Conservation (phyloP, 2,329 filamentous ascomycete genomes). For the Onygenales sp. region DNA sequence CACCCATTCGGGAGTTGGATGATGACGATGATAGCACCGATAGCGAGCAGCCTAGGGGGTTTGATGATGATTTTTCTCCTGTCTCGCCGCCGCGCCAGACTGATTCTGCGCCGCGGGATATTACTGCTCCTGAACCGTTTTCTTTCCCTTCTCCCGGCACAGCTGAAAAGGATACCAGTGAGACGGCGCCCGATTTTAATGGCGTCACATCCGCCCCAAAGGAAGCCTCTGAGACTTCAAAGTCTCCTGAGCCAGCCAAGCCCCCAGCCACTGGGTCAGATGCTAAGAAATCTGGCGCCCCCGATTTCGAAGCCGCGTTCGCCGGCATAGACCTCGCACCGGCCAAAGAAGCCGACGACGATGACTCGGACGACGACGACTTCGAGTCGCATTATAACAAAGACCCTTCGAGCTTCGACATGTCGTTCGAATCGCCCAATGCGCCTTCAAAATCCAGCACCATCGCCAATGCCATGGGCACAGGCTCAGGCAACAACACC, state of each 20-base stretch:
- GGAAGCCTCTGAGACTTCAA: constrained; percentile 21
- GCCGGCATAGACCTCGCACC: constrained; percentile 35
- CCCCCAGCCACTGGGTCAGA: no score
- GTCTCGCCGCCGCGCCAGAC: constrained; percentile 35
- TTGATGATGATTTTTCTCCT: constrained; percentile 86
- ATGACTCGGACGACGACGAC: constrained; percentile 51
- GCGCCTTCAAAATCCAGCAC: constrained; percentile 19
- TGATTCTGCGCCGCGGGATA: constrained; percentile 15
- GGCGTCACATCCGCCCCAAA: constrained; percentile 30
- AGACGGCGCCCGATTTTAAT: constrained; percentile 28
- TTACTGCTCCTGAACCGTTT: not conserved
- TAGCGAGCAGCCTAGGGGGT: constrained; percentile 55
- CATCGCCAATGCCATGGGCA: constrained; percentile 8
- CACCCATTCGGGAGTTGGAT: constrained; percentile 81
- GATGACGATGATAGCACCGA: constrained; percentile 68
- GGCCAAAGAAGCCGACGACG: constrained; percentile 32
- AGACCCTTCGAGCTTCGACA: constrained; percentile 33
- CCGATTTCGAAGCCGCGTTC: constrained; percentile 40
- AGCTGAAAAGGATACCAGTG: constrained; percentile 16
- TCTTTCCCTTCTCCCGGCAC: constrained; percentile 42
- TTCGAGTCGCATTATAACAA: constrained; percentile 23
- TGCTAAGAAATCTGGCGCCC: constrained; percentile 21
- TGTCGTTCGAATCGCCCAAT: constrained; percentile 36
- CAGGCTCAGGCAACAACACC: constrained; percentile 11
- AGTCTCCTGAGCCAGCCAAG: constrained; percentile 7